Conservation (phyloP, 805 yeast species). For the Yamadazyma ubonensis region DNA sequence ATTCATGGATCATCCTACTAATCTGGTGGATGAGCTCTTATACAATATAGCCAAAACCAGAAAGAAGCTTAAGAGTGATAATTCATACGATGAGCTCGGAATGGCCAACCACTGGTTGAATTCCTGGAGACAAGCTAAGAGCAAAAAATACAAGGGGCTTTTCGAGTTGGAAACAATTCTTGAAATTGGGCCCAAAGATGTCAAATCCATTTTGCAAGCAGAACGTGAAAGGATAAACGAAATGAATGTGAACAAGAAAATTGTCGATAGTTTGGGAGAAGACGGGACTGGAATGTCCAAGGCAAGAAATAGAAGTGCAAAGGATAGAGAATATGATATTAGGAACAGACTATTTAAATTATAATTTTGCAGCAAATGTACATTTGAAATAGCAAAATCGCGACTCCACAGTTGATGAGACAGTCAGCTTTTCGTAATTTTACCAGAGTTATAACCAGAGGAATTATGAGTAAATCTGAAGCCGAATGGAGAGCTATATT, state of each 20-base stretch:
- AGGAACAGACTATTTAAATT: slow-evolving; percentile 39
- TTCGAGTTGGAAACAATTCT: slow-evolving; percentile 37
- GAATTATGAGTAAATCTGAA: slow-evolving; percentile 31
- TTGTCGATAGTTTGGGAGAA: slow-evolving; percentile 36
- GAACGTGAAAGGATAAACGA: slow-evolving; percentile 30
- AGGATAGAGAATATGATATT: slow-evolving; percentile 42
- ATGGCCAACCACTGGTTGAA: slow-evolving; percentile 65
- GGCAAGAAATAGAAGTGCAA: slow-evolving; percentile 41
- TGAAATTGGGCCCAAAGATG: slow-evolving; percentile 25
- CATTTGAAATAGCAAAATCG: neutral
- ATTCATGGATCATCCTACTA: slow-evolving; percentile 63
- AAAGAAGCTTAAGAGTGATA: slow-evolving; percentile 34
- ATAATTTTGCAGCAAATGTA: too few species aligned
- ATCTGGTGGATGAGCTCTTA: slow-evolving; percentile 60
- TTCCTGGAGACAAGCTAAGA: slow-evolving; percentile 58
- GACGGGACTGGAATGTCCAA: slow-evolving; percentile 39
- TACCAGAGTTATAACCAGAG: neutral
- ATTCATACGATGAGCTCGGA: slow-evolving; percentile 51
- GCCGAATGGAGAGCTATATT: slow-evolving; percentile 80
- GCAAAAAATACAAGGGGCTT: slow-evolving; percentile 26
- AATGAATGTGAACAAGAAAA: slow-evolving; percentile 28
- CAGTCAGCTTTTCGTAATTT: neutral
- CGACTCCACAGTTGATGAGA: neutral
- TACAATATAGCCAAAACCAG: slow-evolving; percentile 44
- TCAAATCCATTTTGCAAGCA: slow-evolving; percentile 22